Evolutionary conservation across 306 rosid species (phyloP).

Genomic region (Erythrophleum fordii): DNA sequence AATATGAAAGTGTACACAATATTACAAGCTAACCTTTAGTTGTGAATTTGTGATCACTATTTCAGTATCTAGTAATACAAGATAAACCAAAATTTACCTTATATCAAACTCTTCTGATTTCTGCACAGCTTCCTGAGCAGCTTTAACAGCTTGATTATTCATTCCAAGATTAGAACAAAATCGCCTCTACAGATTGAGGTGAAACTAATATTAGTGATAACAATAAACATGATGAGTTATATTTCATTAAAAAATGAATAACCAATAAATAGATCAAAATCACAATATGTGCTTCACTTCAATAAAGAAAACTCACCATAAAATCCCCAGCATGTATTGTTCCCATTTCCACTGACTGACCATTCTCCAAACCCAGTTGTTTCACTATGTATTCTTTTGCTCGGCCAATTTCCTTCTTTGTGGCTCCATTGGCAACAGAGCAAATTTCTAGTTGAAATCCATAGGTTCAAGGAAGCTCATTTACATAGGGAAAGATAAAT

Average conservation of each 20-base stretch:
- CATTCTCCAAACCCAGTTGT: conserved; percentile 81
- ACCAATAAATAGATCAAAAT: not conserved
- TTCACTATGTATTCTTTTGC: conserved; percentile 84
- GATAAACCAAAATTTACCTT: conserved; percentile 11
- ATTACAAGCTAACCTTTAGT: not conserved
- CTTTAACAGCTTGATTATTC: conserved; percentile 78
- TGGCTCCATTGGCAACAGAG: conserved; percentile 83
- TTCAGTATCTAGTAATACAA: not conserved
- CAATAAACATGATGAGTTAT: not conserved
- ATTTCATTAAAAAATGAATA: not conserved
- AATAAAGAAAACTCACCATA: conserved; percentile 55
- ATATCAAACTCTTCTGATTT: conserved; percentile 57
- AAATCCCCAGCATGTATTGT: conserved; percentile 83
- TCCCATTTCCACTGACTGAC: conserved; percentile 85
- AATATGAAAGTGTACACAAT: not conserved
- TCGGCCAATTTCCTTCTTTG: conserved; percentile 86
- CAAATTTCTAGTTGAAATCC: conserved; percentile 74
- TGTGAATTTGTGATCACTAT: not conserved
- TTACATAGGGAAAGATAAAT: conserved; percentile 52
- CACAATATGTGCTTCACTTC: conserved; percentile 4
- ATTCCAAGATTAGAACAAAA: conserved; percentile 86
- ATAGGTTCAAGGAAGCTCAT: conserved; percentile 60
- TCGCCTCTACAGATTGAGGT: conserved; percentile 58
- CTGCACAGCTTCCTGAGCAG: conserved; percentile 72
- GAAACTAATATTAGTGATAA: not conserved